Percentiles rank a stretch among this genome's conserved stretches.
Conservation (phyloP, 805 yeast species). For the Zygotorulaspora danielsina region DNA sequence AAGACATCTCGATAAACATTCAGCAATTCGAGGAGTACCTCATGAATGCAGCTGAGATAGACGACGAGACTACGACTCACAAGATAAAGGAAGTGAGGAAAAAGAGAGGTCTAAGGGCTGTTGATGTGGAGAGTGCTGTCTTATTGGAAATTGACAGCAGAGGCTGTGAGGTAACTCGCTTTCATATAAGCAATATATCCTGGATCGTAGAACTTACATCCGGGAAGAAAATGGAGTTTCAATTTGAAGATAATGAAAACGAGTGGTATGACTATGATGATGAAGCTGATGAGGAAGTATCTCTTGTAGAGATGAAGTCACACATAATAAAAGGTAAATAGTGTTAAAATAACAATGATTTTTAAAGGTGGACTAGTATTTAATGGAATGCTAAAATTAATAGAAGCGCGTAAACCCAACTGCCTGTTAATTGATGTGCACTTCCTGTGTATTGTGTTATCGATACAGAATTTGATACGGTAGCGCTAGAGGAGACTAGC, state of each 20-base stretch:
- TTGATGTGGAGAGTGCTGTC: constrained; percentile 23
- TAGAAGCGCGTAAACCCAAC: constrained; percentile 2
- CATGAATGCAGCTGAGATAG: constrained; percentile 18
- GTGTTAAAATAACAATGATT: constrained; percentile 2
- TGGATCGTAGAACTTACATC: constrained; percentile 23
- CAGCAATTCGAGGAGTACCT: constrained; percentile 24
- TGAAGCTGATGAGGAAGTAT: constrained; percentile 70
- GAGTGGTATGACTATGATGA: constrained; percentile 98
- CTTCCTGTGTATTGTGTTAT: constrained; percentile 3
- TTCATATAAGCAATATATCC: constrained; percentile 48
- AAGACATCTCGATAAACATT: constrained; percentile 28
- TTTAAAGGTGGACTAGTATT: constrained; percentile 4
- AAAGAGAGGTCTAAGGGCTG: constrained; percentile 26
- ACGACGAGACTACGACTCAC: constrained; percentile 15
- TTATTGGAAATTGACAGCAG: constrained; percentile 76
- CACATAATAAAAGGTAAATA: constrained; percentile 42
- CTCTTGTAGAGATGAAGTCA: constrained; percentile 72
- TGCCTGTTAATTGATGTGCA: constrained; percentile 2
- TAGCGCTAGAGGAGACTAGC: neutral
- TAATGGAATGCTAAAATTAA: constrained; percentile 5
- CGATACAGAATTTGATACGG: neutral
- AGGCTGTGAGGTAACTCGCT: constrained; percentile 71
- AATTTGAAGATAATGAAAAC: constrained; percentile 64
- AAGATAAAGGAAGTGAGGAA: constrained; percentile 24
- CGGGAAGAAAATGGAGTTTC: constrained; percentile 26